Percentiles rank a stretch among this genome's conserved stretches.
phyloP scores from a whole-genome alignment of 2,329 filamentous ascomycete species.

The Metarhizium brunneum region DNA sequence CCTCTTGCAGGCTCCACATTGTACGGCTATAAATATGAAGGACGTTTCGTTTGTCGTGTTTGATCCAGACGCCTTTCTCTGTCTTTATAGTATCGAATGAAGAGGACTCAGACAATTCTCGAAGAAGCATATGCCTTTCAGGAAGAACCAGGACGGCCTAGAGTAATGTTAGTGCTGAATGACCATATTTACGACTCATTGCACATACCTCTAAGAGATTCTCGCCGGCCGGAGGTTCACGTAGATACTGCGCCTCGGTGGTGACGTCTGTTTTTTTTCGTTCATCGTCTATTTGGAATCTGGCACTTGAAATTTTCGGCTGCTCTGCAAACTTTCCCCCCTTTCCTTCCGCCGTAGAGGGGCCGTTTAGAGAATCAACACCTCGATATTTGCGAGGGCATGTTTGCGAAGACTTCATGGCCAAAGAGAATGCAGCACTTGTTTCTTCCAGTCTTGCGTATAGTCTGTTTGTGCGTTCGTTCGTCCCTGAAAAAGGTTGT shows the following conservation, averaged over 20 bases:
- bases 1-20: constrained; percentile 16
- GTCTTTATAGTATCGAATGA: constrained; percentile 19
- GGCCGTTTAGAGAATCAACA: not conserved
- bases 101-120: constrained; percentile 13
- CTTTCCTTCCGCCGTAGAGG: not conserved
- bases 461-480: not conserved
- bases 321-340: not conserved
- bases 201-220: constrained; percentile 16
- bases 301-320: constrained; percentile 12
- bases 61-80: constrained; percentile 23
- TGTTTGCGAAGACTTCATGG: not conserved
- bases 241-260: constrained; percentile 14
- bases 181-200: not conserved
- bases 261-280: constrained; percentile 10
- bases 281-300: constrained; percentile 12
- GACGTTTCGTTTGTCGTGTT: constrained; percentile 11
- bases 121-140: constrained; percentile 16
- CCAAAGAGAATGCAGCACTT: not conserved
- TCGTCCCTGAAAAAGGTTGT: not conserved
- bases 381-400: not conserved
- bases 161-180: constrained; percentile 5
- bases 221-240: constrained; percentile 13
- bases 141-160: constrained; percentile 20
- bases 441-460: not conserved
- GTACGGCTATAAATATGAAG: constrained; percentile 17